A percentile compares a stretch with the other conserved stretches of the same genome.
Evolutionary conservation across 1,139 yeast genomes (phyloP).

Genomic region (Wickerhamomyces sp.): DNA sequence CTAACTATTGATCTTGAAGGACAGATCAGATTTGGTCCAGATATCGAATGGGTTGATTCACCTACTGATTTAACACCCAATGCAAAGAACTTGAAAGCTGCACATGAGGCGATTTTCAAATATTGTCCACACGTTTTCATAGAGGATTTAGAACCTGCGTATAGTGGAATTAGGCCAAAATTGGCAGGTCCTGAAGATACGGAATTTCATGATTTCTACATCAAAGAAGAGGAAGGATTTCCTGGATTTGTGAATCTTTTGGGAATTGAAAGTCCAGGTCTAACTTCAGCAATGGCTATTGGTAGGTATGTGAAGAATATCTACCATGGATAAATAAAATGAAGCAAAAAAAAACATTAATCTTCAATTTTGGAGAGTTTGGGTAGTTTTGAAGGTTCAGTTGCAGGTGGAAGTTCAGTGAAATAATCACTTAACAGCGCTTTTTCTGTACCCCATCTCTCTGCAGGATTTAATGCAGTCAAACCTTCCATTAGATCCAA

Average conservation of each 20-base stretch:
- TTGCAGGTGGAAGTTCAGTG: constrained; percentile 69
- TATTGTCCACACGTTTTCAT: constrained; percentile 58
- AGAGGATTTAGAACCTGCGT: constrained; percentile 56
- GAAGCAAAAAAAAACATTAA: background rate
- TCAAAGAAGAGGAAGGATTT: constrained; percentile 58
- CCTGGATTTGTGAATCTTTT: constrained; percentile 77
- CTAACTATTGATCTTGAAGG: constrained; percentile 81
- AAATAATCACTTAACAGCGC: constrained; percentile 71
- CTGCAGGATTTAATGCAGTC: constrained; percentile 74
- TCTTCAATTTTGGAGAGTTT: constrained; percentile 22
- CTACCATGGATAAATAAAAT: constrained; percentile 21
- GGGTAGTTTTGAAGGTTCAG: constrained; percentile 67
- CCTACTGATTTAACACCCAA: constrained; percentile 47
- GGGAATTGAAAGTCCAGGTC: constrained; percentile 89
- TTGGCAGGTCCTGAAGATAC: constrained; percentile 41
- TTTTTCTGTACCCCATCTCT: constrained; percentile 59
- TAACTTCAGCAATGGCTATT: constrained; percentile 77
- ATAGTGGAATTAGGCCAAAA: constrained; percentile 84
- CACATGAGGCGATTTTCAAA: constrained; percentile 50
- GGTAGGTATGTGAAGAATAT: constrained; percentile 61
- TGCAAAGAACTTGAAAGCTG: constrained; percentile 43
- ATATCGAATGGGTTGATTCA: constrained; percentile 69
- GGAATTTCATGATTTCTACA: constrained; percentile 66
- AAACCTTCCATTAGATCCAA: constrained; percentile 68
- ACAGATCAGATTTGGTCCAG: constrained; percentile 81